phyloP scores from a whole-genome alignment of 1,284 basidiomycete species.

The Lentinula novae-zelandiae region DNA sequence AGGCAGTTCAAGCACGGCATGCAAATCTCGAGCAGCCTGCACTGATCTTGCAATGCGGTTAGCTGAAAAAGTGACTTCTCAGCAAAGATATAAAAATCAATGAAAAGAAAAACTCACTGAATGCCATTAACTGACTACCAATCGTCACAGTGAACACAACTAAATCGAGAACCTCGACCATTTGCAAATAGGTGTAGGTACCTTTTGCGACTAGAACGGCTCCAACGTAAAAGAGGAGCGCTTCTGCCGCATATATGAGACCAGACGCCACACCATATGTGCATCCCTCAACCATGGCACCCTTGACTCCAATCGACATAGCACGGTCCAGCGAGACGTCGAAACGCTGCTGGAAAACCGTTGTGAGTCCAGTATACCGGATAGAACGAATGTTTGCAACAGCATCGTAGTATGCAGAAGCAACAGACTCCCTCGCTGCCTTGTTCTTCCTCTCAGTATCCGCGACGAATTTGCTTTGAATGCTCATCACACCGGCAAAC shows the following conservation, averaged over 20 bases:
- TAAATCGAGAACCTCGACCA: constrained; percentile 88
- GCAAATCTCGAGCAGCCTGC: constrained; percentile 78
- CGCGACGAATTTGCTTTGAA: constrained; percentile 69
- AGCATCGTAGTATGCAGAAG: constrained; percentile 86
- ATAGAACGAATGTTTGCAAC: constrained; percentile 86
- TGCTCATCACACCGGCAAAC: constrained; percentile 70
- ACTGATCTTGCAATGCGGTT: constrained; percentile 77
- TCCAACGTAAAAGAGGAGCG: constrained; percentile 87
- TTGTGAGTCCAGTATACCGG: constrained; percentile 86
- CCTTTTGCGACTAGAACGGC: constrained; percentile 79
- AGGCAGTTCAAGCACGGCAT: constrained; percentile 60
- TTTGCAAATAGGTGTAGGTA: constrained; percentile 81
- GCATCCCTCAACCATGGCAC: constrained; percentile 82
- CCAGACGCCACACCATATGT: constrained; percentile 79
- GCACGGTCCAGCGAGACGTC: constrained; percentile 59
- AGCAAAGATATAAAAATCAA: neutral
- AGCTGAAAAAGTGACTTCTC: constrained; percentile 39
- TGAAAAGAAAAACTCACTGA: constrained; percentile 55
- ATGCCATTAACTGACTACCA: constrained; percentile 84
- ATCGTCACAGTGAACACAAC: constrained; percentile 94
- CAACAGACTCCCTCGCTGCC: constrained; percentile 78
- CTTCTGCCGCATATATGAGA: constrained; percentile 86
- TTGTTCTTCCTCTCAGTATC: constrained; percentile 82
- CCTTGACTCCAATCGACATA: constrained; percentile 64
- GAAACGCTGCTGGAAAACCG: constrained; percentile 71